Percentiles rank a stretch among this genome's conserved stretches.
Conservation (phyloP, 345 rosid species). For the Carallia pectinifolia region DNA sequence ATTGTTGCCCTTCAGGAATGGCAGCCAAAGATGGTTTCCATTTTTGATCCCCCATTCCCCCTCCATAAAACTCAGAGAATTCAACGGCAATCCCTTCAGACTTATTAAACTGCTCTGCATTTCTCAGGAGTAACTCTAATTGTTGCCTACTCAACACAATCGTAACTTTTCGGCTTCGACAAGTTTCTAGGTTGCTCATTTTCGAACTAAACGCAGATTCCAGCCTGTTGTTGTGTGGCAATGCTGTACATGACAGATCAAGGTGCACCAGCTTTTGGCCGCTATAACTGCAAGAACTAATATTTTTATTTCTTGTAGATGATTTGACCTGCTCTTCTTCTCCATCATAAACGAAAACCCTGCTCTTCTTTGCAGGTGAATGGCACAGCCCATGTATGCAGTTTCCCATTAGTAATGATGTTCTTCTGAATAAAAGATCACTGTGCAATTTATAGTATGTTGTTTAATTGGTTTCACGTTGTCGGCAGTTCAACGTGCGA, state of each 20-base stretch:
- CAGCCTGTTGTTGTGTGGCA: conserved; percentile 8
- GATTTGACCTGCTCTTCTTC: conserved; percentile 31
- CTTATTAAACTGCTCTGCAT: conserved; percentile 17
- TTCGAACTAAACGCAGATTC: background rate
- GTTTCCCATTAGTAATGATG: conserved; percentile 49
- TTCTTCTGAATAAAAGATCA: conserved; percentile 7
- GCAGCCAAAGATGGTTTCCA: conserved; percentile 61
- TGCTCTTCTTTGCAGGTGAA: conserved; percentile 30
- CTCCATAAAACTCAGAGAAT: conserved; percentile 17
- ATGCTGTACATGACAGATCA: conserved; percentile 18
- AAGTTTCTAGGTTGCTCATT: conserved; percentile 11
- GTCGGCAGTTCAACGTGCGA: conserved; percentile 41
- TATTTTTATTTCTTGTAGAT: conserved; percentile 16
- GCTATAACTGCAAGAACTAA: conserved; percentile 12
- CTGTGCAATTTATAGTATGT: conserved; percentile 27
- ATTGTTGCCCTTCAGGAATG: conserved; percentile 39
- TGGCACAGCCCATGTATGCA: conserved; percentile 32
- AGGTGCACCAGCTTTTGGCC: conserved; percentile 17
- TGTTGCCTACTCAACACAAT: conserved; percentile 47
- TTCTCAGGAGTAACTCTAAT: conserved; percentile 37
- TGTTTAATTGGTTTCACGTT: conserved; percentile 23
- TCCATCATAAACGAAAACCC: conserved; percentile 27
- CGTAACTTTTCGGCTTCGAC: conserved; percentile 33
- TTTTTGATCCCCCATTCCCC: conserved; percentile 28
- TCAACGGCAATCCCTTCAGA: conserved; percentile 16